A percentile compares a stretch with the other conserved stretches of the same genome.
Evolutionary conservation across 2,329 filamentous ascomycete genomes (phyloP).

Genomic region (Colletotrichum truncatum): DNA sequence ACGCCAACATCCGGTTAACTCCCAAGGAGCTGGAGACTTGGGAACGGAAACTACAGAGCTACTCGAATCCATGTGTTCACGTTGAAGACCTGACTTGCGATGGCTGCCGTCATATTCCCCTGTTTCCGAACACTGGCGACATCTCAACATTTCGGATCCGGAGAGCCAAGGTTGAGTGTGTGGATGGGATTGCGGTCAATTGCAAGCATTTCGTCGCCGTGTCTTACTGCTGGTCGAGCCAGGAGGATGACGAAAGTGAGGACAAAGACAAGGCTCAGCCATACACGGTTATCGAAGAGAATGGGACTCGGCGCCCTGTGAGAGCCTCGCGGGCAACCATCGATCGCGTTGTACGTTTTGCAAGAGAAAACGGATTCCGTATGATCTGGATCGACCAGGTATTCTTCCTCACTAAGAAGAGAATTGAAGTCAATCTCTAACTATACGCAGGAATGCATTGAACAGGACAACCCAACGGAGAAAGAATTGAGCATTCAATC

Average conservation of each 20-base stretch:
- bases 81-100: neutral
- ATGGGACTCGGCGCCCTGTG: neutral
- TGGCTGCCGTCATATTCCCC: neutral
- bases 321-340: neutral
- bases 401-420: neutral
- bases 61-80: neutral
- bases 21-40: neutral
- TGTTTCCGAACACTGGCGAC: neutral
- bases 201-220: neutral
- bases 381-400: neutral
- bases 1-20: neutral
- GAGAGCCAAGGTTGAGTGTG: neutral
- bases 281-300: neutral
- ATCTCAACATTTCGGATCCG: neutral
- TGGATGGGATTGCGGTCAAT: neutral
- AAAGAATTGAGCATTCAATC: neutral
- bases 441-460: neutral
- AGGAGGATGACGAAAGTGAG: neutral
- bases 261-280: neutral
- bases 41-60: neutral
- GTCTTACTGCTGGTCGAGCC: neutral
- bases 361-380: neutral
- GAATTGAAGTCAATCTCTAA: fast-evolving
- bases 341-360: neutral
- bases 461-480: neutral